Percentiles rank a stretch among this genome's conserved stretches.
These are phyloP conservation scores for Xylariaceae sp. DNA, from an alignment of 2,329 filamentous ascomycete species.

Conservation along the genomic window DNA sequence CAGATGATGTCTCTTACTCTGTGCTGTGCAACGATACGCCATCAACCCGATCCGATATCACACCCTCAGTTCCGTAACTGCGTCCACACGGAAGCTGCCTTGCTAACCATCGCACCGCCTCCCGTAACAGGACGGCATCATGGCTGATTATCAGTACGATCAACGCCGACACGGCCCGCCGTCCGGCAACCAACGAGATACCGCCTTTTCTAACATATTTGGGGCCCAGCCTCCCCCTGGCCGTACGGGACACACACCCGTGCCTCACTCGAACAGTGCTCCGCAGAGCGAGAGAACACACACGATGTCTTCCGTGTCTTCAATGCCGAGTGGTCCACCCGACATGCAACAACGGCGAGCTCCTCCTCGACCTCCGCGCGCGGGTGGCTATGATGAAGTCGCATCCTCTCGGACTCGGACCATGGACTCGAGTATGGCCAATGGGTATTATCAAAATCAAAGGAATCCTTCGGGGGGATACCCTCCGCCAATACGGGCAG, in stretches of 20 bases:
- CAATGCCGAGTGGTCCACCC: constrained; percentile 37
- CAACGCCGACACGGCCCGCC: constrained; percentile 51
- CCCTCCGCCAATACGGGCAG: constrained; percentile 33
- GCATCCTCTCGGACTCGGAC: constrained; percentile 39
- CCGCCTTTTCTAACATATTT: constrained; percentile 94
- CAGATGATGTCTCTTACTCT: background rate
- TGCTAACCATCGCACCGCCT: constrained; percentile 23
- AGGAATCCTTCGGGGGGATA: constrained; percentile 50
- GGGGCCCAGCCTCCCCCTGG: constrained; percentile 80
- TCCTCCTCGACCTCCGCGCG: constrained; percentile 46
- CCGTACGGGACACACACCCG: constrained; percentile 93
- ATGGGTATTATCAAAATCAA: constrained; percentile 52
- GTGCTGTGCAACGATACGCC: constrained; percentile 16
- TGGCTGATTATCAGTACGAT: constrained; percentile 57
- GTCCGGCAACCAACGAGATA: constrained; percentile 73
- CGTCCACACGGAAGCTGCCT: constrained; percentile 7
- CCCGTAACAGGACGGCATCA: constrained; percentile 43
- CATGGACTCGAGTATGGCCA: constrained; percentile 43
- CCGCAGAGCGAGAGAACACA: constrained; percentile 66
- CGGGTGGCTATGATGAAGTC: constrained; percentile 37
- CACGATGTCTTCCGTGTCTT: constrained; percentile 74
- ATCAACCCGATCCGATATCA: constrained; percentile 9
- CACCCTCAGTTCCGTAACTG: constrained; percentile 4
- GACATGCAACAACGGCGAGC: constrained; percentile 61
- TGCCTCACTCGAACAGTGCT: constrained; percentile 55